Conservation (phyloP, 495 filamentous ascomycete species). For the Penicillium psychrofluorescens region DNA sequence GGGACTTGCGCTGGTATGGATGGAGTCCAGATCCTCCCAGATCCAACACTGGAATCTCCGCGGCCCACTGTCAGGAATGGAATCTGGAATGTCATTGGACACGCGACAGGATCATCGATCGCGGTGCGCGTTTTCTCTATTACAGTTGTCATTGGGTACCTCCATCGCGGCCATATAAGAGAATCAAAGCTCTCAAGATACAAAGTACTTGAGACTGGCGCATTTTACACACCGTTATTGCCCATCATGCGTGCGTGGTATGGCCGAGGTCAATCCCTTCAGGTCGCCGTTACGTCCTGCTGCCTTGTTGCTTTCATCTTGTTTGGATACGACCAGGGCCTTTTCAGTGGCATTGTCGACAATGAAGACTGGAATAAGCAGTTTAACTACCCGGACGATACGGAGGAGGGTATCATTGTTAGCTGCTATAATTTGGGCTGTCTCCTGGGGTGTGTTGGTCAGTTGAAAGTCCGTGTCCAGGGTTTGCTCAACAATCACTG, state of each 20-base stretch:
- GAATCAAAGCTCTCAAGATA: too few relatives aligned
- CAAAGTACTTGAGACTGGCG: too few relatives aligned
- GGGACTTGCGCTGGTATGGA: neutral
- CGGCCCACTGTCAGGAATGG: neutral
- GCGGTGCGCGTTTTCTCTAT: neutral
- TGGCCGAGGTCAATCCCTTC: slow-evolving; percentile 9
- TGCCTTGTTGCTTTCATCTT: slow-evolving; percentile 10
- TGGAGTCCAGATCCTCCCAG: neutral
- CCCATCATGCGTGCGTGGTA: slow-evolving; percentile 10
- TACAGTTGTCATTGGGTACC: neutral
- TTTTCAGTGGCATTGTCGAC: slow-evolving; percentile 43
- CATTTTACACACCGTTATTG: too few relatives aligned
- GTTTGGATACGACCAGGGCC: slow-evolving; percentile 48
- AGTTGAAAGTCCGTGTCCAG: neutral
- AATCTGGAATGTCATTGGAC: neutral
- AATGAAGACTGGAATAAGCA: slow-evolving; percentile 39
- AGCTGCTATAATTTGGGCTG: slow-evolving; percentile 46
- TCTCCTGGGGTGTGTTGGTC: slow-evolving; percentile 34
- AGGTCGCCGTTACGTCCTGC: slow-evolving; percentile 5
- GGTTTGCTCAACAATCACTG: too few relatives aligned
- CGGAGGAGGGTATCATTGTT: slow-evolving; percentile 40
- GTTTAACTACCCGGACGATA: slow-evolving; percentile 35
- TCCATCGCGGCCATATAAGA: neutral
- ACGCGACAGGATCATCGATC: neutral
- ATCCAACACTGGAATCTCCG: neutral